Conservation (phyloP, 192 early-diverging fungal species). For the Backusella parvicylindrica region DNA sequence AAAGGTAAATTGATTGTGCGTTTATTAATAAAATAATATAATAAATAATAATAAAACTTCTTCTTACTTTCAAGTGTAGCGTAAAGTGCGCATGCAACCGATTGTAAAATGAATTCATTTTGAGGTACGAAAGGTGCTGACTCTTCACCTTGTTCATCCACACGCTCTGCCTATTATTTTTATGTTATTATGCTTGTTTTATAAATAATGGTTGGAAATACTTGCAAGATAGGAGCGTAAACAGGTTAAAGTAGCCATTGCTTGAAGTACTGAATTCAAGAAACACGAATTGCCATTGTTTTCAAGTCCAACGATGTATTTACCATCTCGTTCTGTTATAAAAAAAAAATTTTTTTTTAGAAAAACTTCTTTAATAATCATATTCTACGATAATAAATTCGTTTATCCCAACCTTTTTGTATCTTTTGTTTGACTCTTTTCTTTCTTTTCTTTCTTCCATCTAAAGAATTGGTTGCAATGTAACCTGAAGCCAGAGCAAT, state of each 20-base stretch:
- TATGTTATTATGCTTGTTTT: not conserved
- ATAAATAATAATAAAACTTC: not conserved
- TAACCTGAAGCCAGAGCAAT: slow-evolving; percentile 31
- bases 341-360: not conserved
- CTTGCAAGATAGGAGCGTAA: slow-evolving; percentile 9
- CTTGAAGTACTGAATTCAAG: slow-evolving; percentile 83
- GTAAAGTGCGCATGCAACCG: slow-evolving; percentile 35
- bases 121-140: slow-evolving; percentile 12
- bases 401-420: slow-evolving; percentile 13
- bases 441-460: slow-evolving; percentile 15
- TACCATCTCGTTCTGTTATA: slow-evolving; percentile 26
- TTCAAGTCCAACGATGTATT: slow-evolving; percentile 61
- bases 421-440: slow-evolving; percentile 24
- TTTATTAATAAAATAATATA: not conserved
- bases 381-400: not conserved
- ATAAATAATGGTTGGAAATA: not conserved
- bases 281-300: slow-evolving; percentile 95
- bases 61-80: slow-evolving; percentile 36
- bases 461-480: not conserved
- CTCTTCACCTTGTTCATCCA: slow-evolving; percentile 36
- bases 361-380: not conserved
- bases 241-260: slow-evolving; percentile 6
- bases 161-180: slow-evolving; percentile 26
- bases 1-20: not conserved
- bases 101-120: slow-evolving; percentile 31